Evolutionary conservation across 345 rosid species (phyloP).

Genomic region (Gossypium anomalum): DNA sequence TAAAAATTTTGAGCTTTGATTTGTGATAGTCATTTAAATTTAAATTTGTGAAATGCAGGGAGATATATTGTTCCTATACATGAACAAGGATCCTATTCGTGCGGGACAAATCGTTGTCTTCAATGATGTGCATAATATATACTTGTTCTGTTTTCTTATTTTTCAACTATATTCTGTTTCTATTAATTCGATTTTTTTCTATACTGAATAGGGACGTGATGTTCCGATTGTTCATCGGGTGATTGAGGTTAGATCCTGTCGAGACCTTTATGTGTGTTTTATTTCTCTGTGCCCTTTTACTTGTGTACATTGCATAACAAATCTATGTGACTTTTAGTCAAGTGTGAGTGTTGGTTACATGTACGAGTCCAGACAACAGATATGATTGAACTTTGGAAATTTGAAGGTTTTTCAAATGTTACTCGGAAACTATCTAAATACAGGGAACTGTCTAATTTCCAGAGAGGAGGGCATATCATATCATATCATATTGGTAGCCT

Average conservation of each 20-base stretch:
- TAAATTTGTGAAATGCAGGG: constrained; percentile 39
- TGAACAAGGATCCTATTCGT: constrained; percentile 66
- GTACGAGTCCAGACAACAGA: background rate
- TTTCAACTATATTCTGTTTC: background rate
- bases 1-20: background rate
- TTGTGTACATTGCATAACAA: background rate
- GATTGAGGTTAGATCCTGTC: constrained; percentile 34
- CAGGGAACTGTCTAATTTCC: background rate
- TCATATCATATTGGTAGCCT: background rate
- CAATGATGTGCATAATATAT: constrained; percentile 38
- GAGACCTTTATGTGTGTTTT: background rate
- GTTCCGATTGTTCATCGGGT: constrained; percentile 55
- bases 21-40: background rate
- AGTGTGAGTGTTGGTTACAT: background rate
- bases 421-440: background rate
- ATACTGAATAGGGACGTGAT: constrained; percentile 28
- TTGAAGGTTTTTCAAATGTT: background rate
- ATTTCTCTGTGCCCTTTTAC: background rate
- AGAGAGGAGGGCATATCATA: background rate
- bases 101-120: constrained; percentile 66
- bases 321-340: background rate
- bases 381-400: background rate
- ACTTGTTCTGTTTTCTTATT: background rate
- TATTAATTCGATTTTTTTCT: background rate
- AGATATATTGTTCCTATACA: constrained; percentile 60